Base-by-base conservation (phyloP, 164 flowering plant species). In the Amborella trichopoda region DNA sequence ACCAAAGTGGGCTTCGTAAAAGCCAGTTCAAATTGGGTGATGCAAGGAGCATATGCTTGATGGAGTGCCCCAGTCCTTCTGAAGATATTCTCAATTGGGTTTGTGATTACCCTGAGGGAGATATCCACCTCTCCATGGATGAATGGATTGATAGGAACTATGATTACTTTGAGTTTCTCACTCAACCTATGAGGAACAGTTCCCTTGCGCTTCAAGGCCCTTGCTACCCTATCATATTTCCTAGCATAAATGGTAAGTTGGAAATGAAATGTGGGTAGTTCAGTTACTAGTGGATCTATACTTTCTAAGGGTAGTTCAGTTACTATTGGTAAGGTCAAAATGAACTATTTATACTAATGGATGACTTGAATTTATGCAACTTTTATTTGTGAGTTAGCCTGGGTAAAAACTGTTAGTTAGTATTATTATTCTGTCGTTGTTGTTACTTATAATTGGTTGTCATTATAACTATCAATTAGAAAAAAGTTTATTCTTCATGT, bases 191-290 rank as follows among this genome's bases (percentile, higher is more conserved):
- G 80, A 73, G 95, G 47, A 84, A 91, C 71, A 66, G 74, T 43
- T 91, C 99, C 50, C 81, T 87, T 66, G 94, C 80, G 54, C 99
- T 91, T 62, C 95, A 67, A 67, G 99, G 99, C 41, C 99, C 96
- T 46, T 91, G 99, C 67, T 91, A 91, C 66, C 99, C 96, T 44
- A 86, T 91, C 52, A 74, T 91, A 59, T 87, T 82, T 61, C 99
- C 99, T 36, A 87, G 86, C 62, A 81, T 87, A 28, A 91, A 91
- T 73, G 99, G 99, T 91, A 60, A 65, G 77, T 49, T 6, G 47
- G n/a, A 32, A n/a, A n/a, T n/a, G n/a, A n/a, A n/a, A n/a, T n/a
- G n/a, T n/a, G n/a, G n/a, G n/a, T n/a, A n/a, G n/a, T n/a, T n/a
- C n/a, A n/a, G n/a, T n/a, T n/a, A n/a, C n/a, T n/a, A n/a, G n/a